phyloP scores from a whole-genome alignment of 2,329 filamentous ascomycete species.

The Cladosporium oxysporum region DNA sequence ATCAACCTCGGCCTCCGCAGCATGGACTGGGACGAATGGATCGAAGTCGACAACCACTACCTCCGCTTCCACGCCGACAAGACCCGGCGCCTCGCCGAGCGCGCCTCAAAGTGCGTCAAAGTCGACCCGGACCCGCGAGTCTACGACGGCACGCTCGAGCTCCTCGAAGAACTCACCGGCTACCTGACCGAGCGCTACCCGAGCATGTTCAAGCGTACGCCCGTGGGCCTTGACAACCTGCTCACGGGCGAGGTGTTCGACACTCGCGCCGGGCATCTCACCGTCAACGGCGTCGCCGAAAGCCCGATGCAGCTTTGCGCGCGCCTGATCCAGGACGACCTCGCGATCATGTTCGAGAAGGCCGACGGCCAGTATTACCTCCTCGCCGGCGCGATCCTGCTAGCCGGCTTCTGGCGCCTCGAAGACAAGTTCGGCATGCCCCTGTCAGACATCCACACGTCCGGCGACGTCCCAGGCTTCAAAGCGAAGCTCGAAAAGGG shows the following conservation, averaged over 20 bases:
- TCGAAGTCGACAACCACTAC: slow-evolving; percentile 81
- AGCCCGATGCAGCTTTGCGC: slow-evolving; percentile 77
- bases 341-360: slow-evolving; percentile 80
- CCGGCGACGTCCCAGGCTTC: slow-evolving; percentile 73
- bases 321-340: slow-evolving; percentile 75
- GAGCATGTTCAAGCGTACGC: slow-evolving; percentile 64
- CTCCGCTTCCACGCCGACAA: slow-evolving; percentile 73
- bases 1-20: slow-evolving; percentile 76
- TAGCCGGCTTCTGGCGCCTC: slow-evolving; percentile 82
- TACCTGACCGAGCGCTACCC: slow-evolving; percentile 79
- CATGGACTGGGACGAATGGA: slow-evolving; percentile 73
- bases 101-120: slow-evolving; percentile 66
- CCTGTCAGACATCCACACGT: slow-evolving; percentile 76
- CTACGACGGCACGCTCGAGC: slow-evolving; percentile 70
- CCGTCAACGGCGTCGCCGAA: slow-evolving; percentile 49
- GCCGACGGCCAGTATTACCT: slow-evolving; percentile 79
- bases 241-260: slow-evolving; percentile 73
- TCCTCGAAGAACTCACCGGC: slow-evolving; percentile 69
- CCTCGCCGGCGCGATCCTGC: slow-evolving; percentile 71
- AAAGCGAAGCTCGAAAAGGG: slow-evolving; percentile 71
- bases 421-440: slow-evolving; percentile 80
- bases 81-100: slow-evolving; percentile 64
- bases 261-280: slow-evolving; percentile 62
- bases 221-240: slow-evolving; percentile 68
- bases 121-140: slow-evolving; percentile 62